Evolutionary conservation across 129 eudicot species (phyloP), one percentile per base, ranked within the genome.

Genomic region (Tanacetum coccineum): DNA sequence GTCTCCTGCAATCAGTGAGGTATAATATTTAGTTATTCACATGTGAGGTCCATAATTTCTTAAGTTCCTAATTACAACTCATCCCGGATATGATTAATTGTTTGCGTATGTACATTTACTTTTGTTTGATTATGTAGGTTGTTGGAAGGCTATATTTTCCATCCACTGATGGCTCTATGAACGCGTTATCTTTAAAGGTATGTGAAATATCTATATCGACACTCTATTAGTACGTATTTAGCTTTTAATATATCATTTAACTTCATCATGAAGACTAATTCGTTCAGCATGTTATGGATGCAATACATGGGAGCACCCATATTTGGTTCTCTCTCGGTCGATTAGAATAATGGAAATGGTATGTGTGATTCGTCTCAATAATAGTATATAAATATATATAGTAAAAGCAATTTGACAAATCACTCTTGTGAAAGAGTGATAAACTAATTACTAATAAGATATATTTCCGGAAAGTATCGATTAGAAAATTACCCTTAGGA

Each of bases 281-380:
- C 84, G 45, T 93, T 84, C 64, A 66, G 68, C 69, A 70, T 69
- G 59, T 56, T 82, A 58, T 93, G 98, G 98, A 46, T 76, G 76
- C 87, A 78, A 78, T 87, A 93, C 52, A 39, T 93, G 52, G 92
- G 86, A 78, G 87, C 95, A 55, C 98, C 98, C 40, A 52, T 86
- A 39, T 93, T 93, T 80, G 98, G 93, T 20, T 93, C 96, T 74
- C 87, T 93, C 70, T 72, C 84, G 64, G 69, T 93, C 66, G 55
- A 83, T 63, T 72, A 48, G 13, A 39, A 60, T 58, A 72, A 59
- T 56, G 88, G 96, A 63, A 86, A 86, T 39, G 88, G 96, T 85
- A 71, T 22, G 4, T 54, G 18, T n/a, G n/a, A n/a, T n/a, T n/a
- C n/a, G n/a, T n/a, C n/a, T n/a, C n/a, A n/a, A n/a, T n/a, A n/a